Base-by-base conservation (phyloP, 495 filamentous ascomycete genomes). In the Xylaria sp. region DNA sequence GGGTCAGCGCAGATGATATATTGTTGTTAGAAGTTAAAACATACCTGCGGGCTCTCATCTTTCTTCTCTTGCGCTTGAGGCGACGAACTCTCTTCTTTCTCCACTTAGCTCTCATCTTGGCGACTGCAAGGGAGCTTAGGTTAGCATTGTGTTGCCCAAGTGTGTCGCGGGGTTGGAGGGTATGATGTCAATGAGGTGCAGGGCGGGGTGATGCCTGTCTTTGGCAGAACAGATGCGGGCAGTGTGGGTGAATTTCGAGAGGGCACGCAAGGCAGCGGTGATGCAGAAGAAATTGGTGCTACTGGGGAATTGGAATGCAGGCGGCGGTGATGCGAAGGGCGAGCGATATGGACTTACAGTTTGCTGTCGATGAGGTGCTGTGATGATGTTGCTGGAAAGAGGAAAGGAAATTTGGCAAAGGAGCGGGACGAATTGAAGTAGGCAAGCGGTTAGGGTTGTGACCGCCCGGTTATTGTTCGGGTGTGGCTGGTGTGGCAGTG, bases 11-110 rank as follows among this genome's bases (percentile, higher is more conserved):
- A 11, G 44, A 73, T 86, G 80, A 71, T 48, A 67, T 37, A 67
- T 74, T 61, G 70, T 48, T 61, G 59, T 17, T 5, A 14, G 6
- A 52, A 53, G 15, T 29, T 37, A 33, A 74, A 43, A 75, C 74
- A 65, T 88, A 97, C 94, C 88, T 92, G 87, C 94, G 87, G 75
- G 94, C 95, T 82, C 95, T 91, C 85, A 94, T 96, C 94, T 98
- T 98, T 93, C 95, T 95, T 84, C 95, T 91, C 94, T 98, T 98
- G 83, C 93, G 90, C 91, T 98, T 98, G 85, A 98, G 92, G 85
- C 95, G 91, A 74, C 95, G 91, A 87, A 97, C 93, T 81, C 95
- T 89, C 94, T 98, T 98, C 93, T 98, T 98, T 90, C 94, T 94
- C 94, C 94, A 97, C 88, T 97, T 97, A 78, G 93, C 93, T 94